Conservation (phyloP, 352 stramenopile genomes). For the Phytophthora palmivora region DNA sequence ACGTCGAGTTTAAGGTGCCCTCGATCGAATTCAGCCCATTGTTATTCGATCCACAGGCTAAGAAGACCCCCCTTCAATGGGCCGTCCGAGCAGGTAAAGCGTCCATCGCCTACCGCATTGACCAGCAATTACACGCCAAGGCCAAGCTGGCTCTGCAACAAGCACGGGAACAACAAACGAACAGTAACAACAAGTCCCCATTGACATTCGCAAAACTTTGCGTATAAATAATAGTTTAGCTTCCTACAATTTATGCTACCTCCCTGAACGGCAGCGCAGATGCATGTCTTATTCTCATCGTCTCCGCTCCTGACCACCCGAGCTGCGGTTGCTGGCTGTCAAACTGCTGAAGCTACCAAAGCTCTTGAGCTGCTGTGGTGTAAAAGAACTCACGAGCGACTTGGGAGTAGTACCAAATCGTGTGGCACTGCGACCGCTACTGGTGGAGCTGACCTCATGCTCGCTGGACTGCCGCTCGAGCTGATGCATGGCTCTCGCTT, state of each 20-base stretch:
- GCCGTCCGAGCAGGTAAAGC: constrained; percentile 70
- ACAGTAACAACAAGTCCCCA: constrained; percentile 19
- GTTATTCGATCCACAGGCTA: too few species aligned
- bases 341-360: constrained; percentile 76
- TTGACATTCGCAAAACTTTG: constrained; percentile 47
- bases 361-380: constrained; percentile 57
- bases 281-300: constrained; percentile 28
- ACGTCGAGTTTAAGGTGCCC: neutral
- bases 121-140: constrained; percentile 72
- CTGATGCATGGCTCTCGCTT: constrained; percentile 40
- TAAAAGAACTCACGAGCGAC: constrained; percentile 47
- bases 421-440: constrained; percentile 44
- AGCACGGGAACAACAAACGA: constrained; percentile 29
- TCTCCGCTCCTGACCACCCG: constrained; percentile 33
- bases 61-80: constrained; percentile 81
- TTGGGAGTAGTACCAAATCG: constrained; percentile 44
- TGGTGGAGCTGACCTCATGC: constrained; percentile 46
- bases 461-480: constrained; percentile 44
- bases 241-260: constrained; percentile 29
- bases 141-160: constrained; percentile 41
- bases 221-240: constrained; percentile 62
- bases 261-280: constrained; percentile 5
- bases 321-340: constrained; percentile 41
- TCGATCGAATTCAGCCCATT: too few species aligned
- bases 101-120: constrained; percentile 75